These are phyloP conservation scores for Phoma sp. DNA, from an alignment of 2,329 filamentous ascomycete genomes.

Conservation along the genomic window DNA sequence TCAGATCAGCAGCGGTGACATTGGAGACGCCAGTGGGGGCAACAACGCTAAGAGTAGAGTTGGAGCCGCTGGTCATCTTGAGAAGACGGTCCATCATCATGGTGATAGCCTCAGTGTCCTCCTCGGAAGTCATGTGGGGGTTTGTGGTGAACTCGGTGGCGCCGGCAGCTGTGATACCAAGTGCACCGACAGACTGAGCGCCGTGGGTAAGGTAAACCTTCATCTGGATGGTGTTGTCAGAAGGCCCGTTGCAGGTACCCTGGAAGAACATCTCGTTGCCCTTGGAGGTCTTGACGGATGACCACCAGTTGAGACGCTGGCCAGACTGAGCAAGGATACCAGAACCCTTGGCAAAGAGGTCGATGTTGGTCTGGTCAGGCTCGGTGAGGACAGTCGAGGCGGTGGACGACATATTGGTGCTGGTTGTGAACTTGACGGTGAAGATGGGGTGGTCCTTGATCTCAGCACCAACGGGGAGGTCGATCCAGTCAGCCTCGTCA, in stretches of 20 bases:
- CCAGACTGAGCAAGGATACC: slow-evolving; percentile 56
- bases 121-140: slow-evolving; percentile 60
- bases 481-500: slow-evolving; percentile 55
- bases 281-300: slow-evolving; percentile 53
- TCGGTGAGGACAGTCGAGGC: slow-evolving; percentile 33
- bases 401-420: slow-evolving; percentile 25
- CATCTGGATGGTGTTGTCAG: slow-evolving; percentile 45
- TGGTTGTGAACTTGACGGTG: slow-evolving; percentile 44
- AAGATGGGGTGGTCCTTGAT: slow-evolving; percentile 52
- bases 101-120: slow-evolving; percentile 48
- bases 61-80: slow-evolving; percentile 38
- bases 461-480: slow-evolving; percentile 57
- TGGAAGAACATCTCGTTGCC: slow-evolving; percentile 51
- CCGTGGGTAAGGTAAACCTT: slow-evolving; percentile 68
- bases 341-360: slow-evolving; percentile 44
- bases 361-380: slow-evolving; percentile 39
- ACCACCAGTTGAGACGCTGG: slow-evolving; percentile 60
- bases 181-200: slow-evolving; percentile 65
- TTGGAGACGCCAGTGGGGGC: slow-evolving; percentile 51
- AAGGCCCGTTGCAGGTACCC: slow-evolving; percentile 56
- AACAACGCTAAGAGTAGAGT: slow-evolving; percentile 39
- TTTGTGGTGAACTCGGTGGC: slow-evolving; percentile 56
- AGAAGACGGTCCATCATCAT: slow-evolving; percentile 58
- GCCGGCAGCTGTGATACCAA: slow-evolving; percentile 51
- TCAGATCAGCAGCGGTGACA: slow-evolving; percentile 48